phyloP scores from a whole-genome alignment of 805 yeast genomes.

The Jamesozyma hellenica region DNA sequence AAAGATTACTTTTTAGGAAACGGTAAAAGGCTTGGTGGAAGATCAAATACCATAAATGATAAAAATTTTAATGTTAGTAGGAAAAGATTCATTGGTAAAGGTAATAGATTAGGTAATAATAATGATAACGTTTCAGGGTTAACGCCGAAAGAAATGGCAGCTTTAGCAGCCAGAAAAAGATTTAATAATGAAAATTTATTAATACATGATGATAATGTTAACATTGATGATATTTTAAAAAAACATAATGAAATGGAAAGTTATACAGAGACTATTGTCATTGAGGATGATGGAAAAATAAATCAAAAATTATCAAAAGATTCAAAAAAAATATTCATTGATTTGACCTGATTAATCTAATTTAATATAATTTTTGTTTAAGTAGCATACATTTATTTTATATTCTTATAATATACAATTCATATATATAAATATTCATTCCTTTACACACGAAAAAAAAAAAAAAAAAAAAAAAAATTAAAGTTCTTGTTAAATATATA shows the following conservation, averaged over 20 bases:
- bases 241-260: constrained; percentile 11
- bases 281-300: constrained; percentile 10
- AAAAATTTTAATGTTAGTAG: background rate
- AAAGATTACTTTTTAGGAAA: constrained; percentile 25
- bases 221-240: constrained; percentile 6
- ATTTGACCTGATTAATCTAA: constrained; percentile 9
- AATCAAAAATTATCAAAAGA: background rate
- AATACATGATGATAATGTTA: constrained; percentile 5
- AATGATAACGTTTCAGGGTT: background rate
- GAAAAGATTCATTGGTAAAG: constrained; percentile 1
- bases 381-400: too few species aligned
- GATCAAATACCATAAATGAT: background rate
- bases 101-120: background rate
- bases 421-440: too few species aligned
- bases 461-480: too few species aligned
- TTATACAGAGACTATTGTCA: constrained; percentile 11
- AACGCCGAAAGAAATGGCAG: constrained; percentile 27
- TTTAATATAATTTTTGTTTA: too few species aligned
- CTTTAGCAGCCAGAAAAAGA: constrained; percentile 26
- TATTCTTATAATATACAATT: too few species aligned
- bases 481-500: too few species aligned
- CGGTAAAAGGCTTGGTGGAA: constrained; percentile 14
- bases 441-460: too few species aligned
- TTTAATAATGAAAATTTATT: constrained; percentile 12
- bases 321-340: constrained; percentile 8